Percentiles rank a stretch among this genome's conserved stretches.
Conservation (phyloP, 129 eudicot species). For the Sambucus nigra region DNA sequence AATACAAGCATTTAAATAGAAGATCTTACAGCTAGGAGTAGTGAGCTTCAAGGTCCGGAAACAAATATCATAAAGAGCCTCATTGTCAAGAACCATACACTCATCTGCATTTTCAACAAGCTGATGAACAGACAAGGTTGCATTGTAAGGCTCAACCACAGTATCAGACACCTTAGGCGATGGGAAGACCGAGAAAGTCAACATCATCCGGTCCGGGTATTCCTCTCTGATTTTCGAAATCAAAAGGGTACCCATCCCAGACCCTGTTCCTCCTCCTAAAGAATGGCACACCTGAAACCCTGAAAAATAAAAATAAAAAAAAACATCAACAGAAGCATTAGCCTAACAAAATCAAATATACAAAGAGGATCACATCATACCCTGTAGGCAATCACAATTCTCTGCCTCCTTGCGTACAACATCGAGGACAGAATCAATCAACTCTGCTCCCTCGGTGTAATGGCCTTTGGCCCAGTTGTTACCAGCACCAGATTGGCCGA, state of each 20-base stretch:
- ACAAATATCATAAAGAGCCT: conserved; percentile 31
- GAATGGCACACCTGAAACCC: conserved; percentile 43
- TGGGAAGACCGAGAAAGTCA: conserved; percentile 30
- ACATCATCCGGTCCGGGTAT: conserved; percentile 31
- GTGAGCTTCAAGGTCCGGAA: conserved; percentile 31
- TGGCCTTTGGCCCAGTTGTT: conserved; percentile 50
- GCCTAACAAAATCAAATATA: neutral
- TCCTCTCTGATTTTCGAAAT: conserved; percentile 35
- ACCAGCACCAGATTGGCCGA: conserved; percentile 46
- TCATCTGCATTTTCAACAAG: conserved; percentile 39
- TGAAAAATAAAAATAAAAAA: neutral
- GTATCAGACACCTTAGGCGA: conserved; percentile 35
- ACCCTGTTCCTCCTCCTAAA: conserved; percentile 35
- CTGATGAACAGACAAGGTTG: conserved; percentile 37
- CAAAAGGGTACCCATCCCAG: conserved; percentile 40
- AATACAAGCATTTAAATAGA: neutral
- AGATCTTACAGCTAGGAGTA: conserved; percentile 21
- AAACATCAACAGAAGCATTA: neutral
- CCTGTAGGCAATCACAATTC: conserved; percentile 42
- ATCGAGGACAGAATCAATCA: conserved; percentile 49
- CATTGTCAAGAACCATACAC: conserved; percentile 40
- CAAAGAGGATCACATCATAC: neutral
- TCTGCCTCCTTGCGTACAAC: conserved; percentile 46
- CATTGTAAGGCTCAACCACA: conserved; percentile 35
- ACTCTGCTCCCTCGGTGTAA: conserved; percentile 47